Conservation (phyloP, 805 yeast genomes). For the Teunomyces gatunensis region DNA sequence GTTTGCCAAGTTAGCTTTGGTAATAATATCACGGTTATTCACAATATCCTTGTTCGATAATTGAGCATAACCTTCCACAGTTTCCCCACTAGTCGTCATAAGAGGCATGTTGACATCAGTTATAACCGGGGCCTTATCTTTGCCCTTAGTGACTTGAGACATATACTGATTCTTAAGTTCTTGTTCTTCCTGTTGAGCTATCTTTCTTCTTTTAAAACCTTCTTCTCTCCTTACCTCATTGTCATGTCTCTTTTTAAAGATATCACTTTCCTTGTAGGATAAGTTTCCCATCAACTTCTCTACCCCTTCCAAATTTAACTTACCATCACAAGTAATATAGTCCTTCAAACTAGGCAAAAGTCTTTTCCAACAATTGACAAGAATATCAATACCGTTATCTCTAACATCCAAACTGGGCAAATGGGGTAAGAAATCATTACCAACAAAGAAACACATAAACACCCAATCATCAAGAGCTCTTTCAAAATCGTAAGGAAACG, state of each 20-base stretch:
- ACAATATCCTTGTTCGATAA: conserved; percentile 71
- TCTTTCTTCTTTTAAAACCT: conserved; percentile 56
- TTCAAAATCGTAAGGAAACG: conserved; percentile 82
- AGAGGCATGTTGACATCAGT: conserved; percentile 74
- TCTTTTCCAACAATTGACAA: conserved; percentile 82
- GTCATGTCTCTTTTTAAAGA: conserved; percentile 67
- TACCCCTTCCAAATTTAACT: conserved; percentile 69
- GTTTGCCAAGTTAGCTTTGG: conserved; percentile 71
- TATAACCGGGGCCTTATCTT: conserved; percentile 69
- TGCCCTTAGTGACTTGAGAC: conserved; percentile 63
- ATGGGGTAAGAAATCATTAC: conserved; percentile 97
- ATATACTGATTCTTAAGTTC: conserved; percentile 43
- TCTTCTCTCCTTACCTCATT: conserved; percentile 69
- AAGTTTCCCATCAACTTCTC: conserved; percentile 65
- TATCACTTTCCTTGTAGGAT: conserved; percentile 72
- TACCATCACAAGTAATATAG: conserved; percentile 89
- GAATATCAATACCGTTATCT: conserved; percentile 84
- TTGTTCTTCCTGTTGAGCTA: conserved; percentile 46
- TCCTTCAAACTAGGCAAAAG: conserved; percentile 63
- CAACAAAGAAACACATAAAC: conserved; percentile 96
- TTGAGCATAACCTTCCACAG: conserved; percentile 62
- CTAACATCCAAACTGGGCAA: conserved; percentile 92
- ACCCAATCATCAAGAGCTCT: conserved; percentile 99
- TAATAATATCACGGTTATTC: conserved; percentile 56
- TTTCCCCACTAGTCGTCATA: conserved; percentile 70